Base-by-base conservation (phyloP, 768 basidiomycete genomes). In the Kwoniella mangroviensis region DNA sequence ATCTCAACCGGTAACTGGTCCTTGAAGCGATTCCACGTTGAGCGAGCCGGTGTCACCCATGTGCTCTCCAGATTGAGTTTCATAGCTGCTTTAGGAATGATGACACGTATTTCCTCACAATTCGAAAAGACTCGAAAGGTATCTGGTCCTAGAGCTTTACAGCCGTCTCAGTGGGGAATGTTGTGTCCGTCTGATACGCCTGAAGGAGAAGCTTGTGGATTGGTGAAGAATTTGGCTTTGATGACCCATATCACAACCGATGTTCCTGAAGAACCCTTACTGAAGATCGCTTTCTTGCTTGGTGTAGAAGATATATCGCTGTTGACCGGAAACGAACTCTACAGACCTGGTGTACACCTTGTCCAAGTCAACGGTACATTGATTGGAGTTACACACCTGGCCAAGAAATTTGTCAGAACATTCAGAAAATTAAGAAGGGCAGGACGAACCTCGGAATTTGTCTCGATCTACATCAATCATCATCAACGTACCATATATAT, bases 171-270 rank as follows among this genome's bases (percentile, higher is more conserved):
- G 84, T 99, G 97, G 97, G 97, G 97, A 45, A 92, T 99, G 86
- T 86, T 98, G 21, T 99, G 97, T 84, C 93, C 97, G 0, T 94
- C 92, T 81, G 97, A 99, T 83, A 99, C 97, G 0, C 97, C 97
- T 0, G 97, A 99, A 89, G 97, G 97, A 81, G 97, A 99, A 85
- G 97, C 97, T 19, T 99, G 97, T 80, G 97, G 97, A 26, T 85
- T 99, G 68, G 97, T 99, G 56, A 99, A 99, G 86, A 99, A 99
- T 84, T 85, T 99, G 71, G 97, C 97, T 3, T 86, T 99, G 17
- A 99, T 99, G 97, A 98, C 97, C 3, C 96, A 99, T 84, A 98
- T 99, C 82, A 99, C 97, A 10, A 98, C 97, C 52, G 97, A 98
- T 82, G 96, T 94, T 40, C 94, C 96, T 70, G 97, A 99, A 82